Base-by-base conservation (phyloP, 768 basidiomycete species). In the Lactarius sanguifluus region DNA sequence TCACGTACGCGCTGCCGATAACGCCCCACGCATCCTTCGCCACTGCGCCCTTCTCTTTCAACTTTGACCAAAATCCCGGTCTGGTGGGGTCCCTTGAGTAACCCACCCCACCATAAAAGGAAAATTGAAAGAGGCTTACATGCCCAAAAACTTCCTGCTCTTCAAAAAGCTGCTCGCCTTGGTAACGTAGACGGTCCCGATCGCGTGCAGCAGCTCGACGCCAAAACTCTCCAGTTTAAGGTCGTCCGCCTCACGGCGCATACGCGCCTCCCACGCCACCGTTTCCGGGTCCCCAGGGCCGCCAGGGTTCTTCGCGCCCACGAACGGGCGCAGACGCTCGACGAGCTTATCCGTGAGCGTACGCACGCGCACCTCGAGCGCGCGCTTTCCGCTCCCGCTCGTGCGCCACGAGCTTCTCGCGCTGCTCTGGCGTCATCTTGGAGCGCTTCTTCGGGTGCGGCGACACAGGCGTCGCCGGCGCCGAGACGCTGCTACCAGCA, bases 1-100 rank as follows among this genome's bases (percentile, higher is more conserved):
- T 66, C 36, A 81, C 93, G 79, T 78, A 95, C 88, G 96, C 96
- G 81, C 92, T 94, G 41, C 94, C 92, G 66, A 98, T 90, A 67
- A 98, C 90, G 18, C 94, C 95, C 91, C 94, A 98, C 0, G 95
- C 92, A 71, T 99, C 97, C 77, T 98, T 98, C 32, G 95, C 90
- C 61, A 96, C 81, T 0, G 91, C 77, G 6, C 94, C 94, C 76
- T 95, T 96, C 78, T 99, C 97, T 78, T 96, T 98, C 72, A 99
- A 76, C 40, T 91, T 85, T 38, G 95, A 92, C 79, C 92, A 94
- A 80, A 97, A 96, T 20, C 95, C 96, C 8, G 90, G 89, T 65
- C 89, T 90, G 12, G 9, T 34, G 7, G 7, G 9, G 10, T 38
- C 36, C 36, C 36, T 38, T 38, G 10, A 38, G 36, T 1, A 38